Conservation (phyloP, 169 alveolate genomes). For the Miamiensis avidus region DNA sequence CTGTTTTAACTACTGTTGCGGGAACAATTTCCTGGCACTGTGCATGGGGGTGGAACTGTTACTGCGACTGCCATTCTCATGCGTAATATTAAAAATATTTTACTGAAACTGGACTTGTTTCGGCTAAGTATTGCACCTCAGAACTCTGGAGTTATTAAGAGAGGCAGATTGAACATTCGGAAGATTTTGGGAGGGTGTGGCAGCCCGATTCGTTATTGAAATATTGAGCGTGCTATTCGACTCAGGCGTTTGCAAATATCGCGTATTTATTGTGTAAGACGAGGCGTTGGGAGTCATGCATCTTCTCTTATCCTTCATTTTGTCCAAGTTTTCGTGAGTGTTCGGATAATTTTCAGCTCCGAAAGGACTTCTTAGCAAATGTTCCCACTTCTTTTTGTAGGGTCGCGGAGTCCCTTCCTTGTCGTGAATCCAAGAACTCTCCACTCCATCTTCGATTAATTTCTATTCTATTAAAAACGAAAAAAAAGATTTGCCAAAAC, state of each 20-base stretch:
- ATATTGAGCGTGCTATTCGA: not conserved
- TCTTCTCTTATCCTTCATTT: not conserved
- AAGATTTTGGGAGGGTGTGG: too few species aligned
- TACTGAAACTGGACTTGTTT: too few species aligned
- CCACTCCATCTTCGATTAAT: too few species aligned
- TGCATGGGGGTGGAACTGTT: too few species aligned
- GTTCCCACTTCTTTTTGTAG: not conserved
- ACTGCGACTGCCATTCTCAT: too few species aligned
- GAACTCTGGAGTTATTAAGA: too few species aligned
- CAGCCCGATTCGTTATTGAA: not conserved
- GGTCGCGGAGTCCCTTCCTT: not conserved
- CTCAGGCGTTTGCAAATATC: not conserved
- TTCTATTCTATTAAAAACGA: not conserved
- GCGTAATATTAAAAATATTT: too few species aligned
- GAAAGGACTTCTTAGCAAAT: not conserved
- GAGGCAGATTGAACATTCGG: too few species aligned
- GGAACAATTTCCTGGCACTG: too few species aligned
- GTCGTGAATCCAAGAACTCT: not conserved
- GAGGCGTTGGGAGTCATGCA: not conserved
- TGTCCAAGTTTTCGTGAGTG: not conserved
- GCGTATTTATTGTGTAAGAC: not conserved
- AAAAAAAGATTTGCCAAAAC: too few species aligned
- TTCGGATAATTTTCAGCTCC: not conserved
- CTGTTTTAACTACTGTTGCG: too few species aligned
- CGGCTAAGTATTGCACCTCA: too few species aligned